These are phyloP conservation scores for Hibiscus syriacus DNA, from an alignment of 345 rosid genomes.

Conservation along the genomic window DNA sequence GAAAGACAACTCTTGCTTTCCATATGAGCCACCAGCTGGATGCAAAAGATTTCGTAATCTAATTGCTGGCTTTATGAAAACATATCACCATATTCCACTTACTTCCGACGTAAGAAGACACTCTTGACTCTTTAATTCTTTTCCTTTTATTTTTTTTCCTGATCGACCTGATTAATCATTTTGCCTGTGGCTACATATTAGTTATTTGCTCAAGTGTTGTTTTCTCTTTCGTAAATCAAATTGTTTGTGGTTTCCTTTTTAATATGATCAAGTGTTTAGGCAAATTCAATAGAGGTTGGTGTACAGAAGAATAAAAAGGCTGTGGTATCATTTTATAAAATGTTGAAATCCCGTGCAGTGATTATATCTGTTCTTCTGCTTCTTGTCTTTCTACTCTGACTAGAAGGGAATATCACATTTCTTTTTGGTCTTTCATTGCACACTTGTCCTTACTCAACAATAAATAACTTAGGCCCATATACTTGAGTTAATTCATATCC, in stretches of 20 bases:
- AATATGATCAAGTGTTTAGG: background rate
- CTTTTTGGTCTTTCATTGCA: background rate
- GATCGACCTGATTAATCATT: background rate
- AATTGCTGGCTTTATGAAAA: slow-evolving; percentile 84
- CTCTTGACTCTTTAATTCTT: background rate
- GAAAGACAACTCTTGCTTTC: slow-evolving; percentile 60
- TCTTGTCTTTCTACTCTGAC: background rate
- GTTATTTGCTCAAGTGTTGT: background rate
- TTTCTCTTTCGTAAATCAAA: background rate
- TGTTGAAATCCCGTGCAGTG: background rate
- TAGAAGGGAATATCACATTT: background rate
- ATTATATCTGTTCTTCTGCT: background rate
- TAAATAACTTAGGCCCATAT: background rate
- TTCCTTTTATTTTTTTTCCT: background rate
- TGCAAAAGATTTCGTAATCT: slow-evolving; percentile 73
- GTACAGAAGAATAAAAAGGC: background rate
- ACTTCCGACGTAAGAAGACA: slow-evolving; percentile 56
- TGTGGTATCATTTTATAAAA: background rate
- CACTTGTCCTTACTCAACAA: background rate
- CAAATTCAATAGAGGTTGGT: background rate
- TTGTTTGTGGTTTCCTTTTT: background rate
- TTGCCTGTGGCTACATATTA: background rate
- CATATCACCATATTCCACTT: slow-evolving; percentile 85
- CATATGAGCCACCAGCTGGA: slow-evolving; percentile 92
- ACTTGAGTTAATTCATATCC: background rate